Percentiles rank a stretch among this genome's conserved stretches.
These are phyloP conservation scores for Cylindricascospora bacillispora DNA, from an alignment of 1,139 yeast species.

Conservation along the genomic window DNA sequence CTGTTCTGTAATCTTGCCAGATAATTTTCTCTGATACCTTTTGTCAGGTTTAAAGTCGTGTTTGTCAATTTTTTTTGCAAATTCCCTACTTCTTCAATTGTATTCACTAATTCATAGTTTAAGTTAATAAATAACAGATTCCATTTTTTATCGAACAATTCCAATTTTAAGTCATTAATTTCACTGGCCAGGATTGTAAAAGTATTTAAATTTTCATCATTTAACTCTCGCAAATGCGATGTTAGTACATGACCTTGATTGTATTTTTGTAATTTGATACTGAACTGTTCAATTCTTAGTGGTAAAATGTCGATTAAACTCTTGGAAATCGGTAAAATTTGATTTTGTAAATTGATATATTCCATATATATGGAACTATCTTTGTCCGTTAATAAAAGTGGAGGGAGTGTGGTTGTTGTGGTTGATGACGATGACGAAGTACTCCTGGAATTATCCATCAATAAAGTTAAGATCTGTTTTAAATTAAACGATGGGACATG, in stretches of 20 bases:
- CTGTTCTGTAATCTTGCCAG: constrained; percentile 7
- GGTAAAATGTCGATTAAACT: constrained; percentile 49
- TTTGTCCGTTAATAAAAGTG: too few relatives aligned
- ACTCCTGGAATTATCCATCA: constrained; percentile 25
- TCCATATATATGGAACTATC: constrained; percentile 31
- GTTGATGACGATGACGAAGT: constrained; percentile 28
- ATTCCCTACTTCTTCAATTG: constrained; percentile 26
- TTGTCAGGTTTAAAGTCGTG: constrained; percentile 5
- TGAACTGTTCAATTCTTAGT: constrained; percentile 33
- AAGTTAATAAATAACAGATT: constrained; percentile 36
- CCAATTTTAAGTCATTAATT: constrained; percentile 31
- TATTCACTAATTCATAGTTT: constrained; percentile 29
- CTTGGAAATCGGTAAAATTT: constrained; percentile 28
- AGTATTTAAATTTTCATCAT: too few relatives aligned
- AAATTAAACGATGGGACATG: constrained; percentile 32
- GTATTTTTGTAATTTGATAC: constrained; percentile 12
- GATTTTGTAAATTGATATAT: constrained; percentile 25
- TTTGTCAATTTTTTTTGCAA: constrained; percentile 15
- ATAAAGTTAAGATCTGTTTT: constrained; percentile 31
- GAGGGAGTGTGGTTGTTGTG: too few relatives aligned
- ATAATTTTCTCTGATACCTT: constrained; percentile 2
- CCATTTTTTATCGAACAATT: constrained; percentile 46
- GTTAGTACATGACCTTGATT: constrained; percentile 24
- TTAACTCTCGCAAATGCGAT: constrained; percentile 31
- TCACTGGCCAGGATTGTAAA: constrained; percentile 33